Evolutionary conservation across 257 asterid genomes (phyloP).

Genomic region (Marsdenia floribunda): DNA sequence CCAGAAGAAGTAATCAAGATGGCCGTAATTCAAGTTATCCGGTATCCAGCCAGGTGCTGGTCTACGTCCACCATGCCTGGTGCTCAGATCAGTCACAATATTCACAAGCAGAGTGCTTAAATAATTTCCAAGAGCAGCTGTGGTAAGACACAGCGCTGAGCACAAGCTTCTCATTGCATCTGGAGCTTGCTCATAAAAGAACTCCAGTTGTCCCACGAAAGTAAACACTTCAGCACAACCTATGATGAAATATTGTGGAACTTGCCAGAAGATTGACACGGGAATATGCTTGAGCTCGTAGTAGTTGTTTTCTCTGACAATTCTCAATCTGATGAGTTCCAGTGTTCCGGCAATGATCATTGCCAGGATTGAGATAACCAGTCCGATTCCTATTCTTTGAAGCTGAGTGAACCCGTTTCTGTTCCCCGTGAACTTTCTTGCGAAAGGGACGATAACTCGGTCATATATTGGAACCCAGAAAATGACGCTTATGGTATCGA

Average conservation of each 20-base stretch:
- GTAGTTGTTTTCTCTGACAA: constrained; percentile 29
- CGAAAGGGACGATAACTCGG: constrained; percentile 41
- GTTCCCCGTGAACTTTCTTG: constrained; percentile 42
- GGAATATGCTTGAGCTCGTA: constrained; percentile 40
- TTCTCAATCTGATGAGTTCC: constrained; percentile 35
- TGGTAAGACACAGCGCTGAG: constrained; percentile 53
- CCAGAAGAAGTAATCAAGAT: constrained; percentile 52
- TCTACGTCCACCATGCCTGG: constrained; percentile 32
- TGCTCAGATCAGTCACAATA: constrained; percentile 41
- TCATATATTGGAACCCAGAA: constrained; percentile 63
- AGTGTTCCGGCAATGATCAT: constrained; percentile 46
- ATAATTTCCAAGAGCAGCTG: constrained; percentile 53
- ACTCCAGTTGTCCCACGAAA: constrained; percentile 52
- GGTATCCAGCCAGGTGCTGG: constrained; percentile 49
- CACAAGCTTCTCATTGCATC: constrained; percentile 62
- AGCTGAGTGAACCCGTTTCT: constrained; percentile 65
- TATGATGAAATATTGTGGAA: constrained; percentile 58
- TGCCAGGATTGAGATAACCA: constrained; percentile 47
- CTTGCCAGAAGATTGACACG: constrained; percentile 57
- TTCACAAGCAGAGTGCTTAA: constrained; percentile 50
- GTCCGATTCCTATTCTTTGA: constrained; percentile 59
- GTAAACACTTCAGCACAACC: constrained; percentile 70
- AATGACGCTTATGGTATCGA: constrained; percentile 58
- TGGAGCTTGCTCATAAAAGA: constrained; percentile 65
- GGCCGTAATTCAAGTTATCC: constrained; percentile 55